A percentile compares a stretch with the other conserved stretches of the same genome.
phyloP scores from a whole-genome alignment of 2,329 filamentous ascomycete genomes.

The Trichoderma guizhouense region DNA sequence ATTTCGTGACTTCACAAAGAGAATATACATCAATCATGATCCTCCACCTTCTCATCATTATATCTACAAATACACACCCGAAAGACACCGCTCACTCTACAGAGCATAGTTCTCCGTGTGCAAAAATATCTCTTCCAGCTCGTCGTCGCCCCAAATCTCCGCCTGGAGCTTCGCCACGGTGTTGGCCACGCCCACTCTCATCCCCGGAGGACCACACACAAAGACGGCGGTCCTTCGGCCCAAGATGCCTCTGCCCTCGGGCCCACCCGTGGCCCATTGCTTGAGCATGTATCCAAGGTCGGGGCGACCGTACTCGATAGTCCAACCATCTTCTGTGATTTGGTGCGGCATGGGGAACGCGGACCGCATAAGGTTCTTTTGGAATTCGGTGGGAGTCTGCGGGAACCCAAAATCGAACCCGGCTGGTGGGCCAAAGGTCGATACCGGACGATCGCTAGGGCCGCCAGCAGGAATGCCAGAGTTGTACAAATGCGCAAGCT shows the following conservation, averaged over 20 bases:
- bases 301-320: slow-evolving; percentile 86
- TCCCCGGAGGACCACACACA: slow-evolving; percentile 83
- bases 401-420: slow-evolving; percentile 81
- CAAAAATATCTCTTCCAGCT: slow-evolving; percentile 84
- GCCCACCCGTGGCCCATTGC: slow-evolving; percentile 72
- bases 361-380: slow-evolving; percentile 86
- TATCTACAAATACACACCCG: slow-evolving; percentile 5
- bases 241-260: slow-evolving; percentile 64
- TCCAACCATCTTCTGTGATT: slow-evolving; percentile 73
- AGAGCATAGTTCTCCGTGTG: slow-evolving; percentile 95
- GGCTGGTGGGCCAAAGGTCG: slow-evolving; percentile 56
- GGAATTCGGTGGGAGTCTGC: slow-evolving; percentile 78
- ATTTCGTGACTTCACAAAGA: slow-evolving; percentile 12
- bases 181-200: slow-evolving; percentile 84
- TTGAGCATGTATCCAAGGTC: slow-evolving; percentile 83
- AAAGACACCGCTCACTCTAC: slow-evolving; percentile 34
- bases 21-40: slow-evolving; percentile 16
- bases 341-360: slow-evolving; percentile 71
- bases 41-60: background rate
- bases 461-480: slow-evolving; percentile 35
- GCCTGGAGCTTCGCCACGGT: slow-evolving; percentile 80
- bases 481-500: slow-evolving; percentile 56
- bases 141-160: slow-evolving; percentile 74
- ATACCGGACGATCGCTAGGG: slow-evolving; percentile 45
- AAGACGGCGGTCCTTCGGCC: slow-evolving; percentile 84